Evolutionary conservation across 2,329 filamentous ascomycete genomes (phyloP).

Genomic region (Peltaster fructicola): DNA sequence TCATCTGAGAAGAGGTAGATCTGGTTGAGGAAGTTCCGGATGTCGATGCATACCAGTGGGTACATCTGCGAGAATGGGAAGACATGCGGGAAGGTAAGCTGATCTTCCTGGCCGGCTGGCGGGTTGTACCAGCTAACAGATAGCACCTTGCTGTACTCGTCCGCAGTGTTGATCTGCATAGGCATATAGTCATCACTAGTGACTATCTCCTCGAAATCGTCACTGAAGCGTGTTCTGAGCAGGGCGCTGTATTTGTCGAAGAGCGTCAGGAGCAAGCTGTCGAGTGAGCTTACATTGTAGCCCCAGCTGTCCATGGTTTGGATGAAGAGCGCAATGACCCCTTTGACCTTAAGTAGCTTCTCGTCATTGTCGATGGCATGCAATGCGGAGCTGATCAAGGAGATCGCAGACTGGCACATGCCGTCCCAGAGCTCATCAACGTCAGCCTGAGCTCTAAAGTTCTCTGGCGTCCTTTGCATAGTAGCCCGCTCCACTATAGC

Average conservation of each 20-base stretch:
- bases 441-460: slow-evolving; percentile 66
- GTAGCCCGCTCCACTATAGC: slow-evolving; percentile 92
- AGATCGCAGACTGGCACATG: slow-evolving; percentile 79
- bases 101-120: slow-evolving; percentile 43
- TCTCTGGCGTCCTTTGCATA: slow-evolving; percentile 59
- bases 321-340: slow-evolving; percentile 81
- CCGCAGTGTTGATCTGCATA: slow-evolving; percentile 79
- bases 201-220: slow-evolving; percentile 82
- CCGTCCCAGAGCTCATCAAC: slow-evolving; percentile 99
- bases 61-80: slow-evolving; percentile 99
- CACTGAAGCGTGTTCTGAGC: slow-evolving; percentile 77
- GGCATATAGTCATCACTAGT: slow-evolving; percentile 99
- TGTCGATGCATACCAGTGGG: slow-evolving; percentile 92
- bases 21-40: slow-evolving; percentile 91
- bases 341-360: slow-evolving; percentile 83
- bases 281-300: slow-evolving; percentile 66
- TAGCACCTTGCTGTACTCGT: slow-evolving; percentile 90
- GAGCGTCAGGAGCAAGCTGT: slow-evolving; percentile 68
- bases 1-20: slow-evolving; percentile 97
- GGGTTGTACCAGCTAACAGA: slow-evolving; percentile 93
- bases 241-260: slow-evolving; percentile 91
- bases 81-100: slow-evolving; percentile 75
- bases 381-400: slow-evolving; percentile 62
- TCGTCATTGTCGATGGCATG: slow-evolving; percentile 74
- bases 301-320: slow-evolving; percentile 97